Percentiles rank a stretch among this genome's conserved stretches.
Conservation (phyloP, 176 grass and related monocot genomes). For the Oryza glumipatula region DNA sequence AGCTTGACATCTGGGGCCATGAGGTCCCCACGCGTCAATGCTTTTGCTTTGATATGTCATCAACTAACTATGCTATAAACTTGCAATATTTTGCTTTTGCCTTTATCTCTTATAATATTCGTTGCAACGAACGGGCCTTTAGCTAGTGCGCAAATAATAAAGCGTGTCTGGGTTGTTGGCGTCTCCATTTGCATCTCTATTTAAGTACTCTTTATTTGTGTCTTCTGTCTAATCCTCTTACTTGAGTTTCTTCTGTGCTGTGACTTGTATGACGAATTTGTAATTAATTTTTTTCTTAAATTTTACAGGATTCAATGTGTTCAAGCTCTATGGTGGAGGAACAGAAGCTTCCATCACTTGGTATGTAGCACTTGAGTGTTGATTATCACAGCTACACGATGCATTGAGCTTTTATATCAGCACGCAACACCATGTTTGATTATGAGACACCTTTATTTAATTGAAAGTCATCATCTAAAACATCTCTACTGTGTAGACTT, state of each 20-base stretch:
- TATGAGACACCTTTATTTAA: background rate
- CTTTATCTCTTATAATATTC: too few species aligned
- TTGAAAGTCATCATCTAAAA: constrained; percentile 1
- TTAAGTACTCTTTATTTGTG: background rate
- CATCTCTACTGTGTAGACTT: constrained; percentile 15
- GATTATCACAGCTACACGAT: constrained; percentile 12
- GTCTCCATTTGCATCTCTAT: background rate
- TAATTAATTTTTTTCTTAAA: constrained; percentile 25
- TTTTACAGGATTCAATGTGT: constrained; percentile 46
- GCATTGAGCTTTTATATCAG: background rate
- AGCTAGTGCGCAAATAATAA: background rate
- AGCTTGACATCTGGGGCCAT: too few species aligned
- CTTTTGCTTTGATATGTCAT: too few species aligned
- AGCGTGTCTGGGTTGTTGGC: background rate
- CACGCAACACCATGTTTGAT: background rate
- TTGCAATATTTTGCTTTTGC: too few species aligned
- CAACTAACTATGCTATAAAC: too few species aligned
- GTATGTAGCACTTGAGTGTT: constrained; percentile 42
- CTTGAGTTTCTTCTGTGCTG: background rate
- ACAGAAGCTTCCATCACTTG: constrained; percentile 55
- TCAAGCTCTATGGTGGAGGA: constrained; percentile 36
- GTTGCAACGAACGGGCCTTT: too few species aligned
- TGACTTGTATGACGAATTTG: background rate
- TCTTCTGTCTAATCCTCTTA: background rate
- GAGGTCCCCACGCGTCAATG: too few species aligned